Percentiles rank a stretch among this genome's conserved stretches.
Evolutionary conservation across 2,329 filamentous ascomycete species (phyloP).

Genomic region (Xylaria sp.): DNA sequence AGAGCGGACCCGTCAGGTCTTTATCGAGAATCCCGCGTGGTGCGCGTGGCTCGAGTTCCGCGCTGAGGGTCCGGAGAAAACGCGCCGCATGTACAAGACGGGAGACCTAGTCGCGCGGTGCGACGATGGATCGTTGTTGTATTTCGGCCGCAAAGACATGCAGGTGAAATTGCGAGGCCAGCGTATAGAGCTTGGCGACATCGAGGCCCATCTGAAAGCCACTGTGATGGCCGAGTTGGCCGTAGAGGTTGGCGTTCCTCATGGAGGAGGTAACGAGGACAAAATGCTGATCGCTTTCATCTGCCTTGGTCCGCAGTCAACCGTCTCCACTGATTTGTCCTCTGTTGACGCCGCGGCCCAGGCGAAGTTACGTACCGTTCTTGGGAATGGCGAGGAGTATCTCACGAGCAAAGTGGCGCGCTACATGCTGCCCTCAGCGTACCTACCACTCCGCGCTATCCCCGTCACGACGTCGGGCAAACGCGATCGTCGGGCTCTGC

Average conservation of each 20-base stretch:
- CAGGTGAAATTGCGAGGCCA: conserved; percentile 24
- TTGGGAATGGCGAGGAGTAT: conserved; percentile 11
- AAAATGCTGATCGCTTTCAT: conserved; percentile 22
- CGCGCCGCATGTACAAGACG: conserved; percentile 24
- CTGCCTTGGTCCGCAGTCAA: conserved; percentile 14
- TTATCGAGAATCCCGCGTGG: conserved; percentile 21
- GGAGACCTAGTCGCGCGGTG: conserved; percentile 19
- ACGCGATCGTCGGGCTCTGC: conserved; percentile 17
- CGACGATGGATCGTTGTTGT: conserved; percentile 14
- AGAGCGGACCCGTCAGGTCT: conserved; percentile 13
- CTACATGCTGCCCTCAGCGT: conserved; percentile 20
- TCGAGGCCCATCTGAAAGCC: conserved; percentile 19
- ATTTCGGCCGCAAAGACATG: conserved; percentile 24
- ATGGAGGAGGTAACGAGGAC: conserved; percentile 12
- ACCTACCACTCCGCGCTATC: conserved; percentile 17
- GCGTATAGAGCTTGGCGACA: conserved; percentile 23
- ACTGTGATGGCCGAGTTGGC: conserved; percentile 14
- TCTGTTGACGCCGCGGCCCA: neutral
- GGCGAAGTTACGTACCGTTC: neutral
- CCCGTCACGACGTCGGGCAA: conserved; percentile 23
- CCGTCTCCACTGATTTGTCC: neutral
- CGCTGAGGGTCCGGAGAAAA: neutral
- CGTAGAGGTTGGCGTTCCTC: conserved; percentile 20
- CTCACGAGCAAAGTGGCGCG: conserved; percentile 15
- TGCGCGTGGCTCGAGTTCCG: conserved; percentile 14